phyloP scores from a whole-genome alignment of 202 grass and related monocot species.

The Digitaria exilis region DNA sequence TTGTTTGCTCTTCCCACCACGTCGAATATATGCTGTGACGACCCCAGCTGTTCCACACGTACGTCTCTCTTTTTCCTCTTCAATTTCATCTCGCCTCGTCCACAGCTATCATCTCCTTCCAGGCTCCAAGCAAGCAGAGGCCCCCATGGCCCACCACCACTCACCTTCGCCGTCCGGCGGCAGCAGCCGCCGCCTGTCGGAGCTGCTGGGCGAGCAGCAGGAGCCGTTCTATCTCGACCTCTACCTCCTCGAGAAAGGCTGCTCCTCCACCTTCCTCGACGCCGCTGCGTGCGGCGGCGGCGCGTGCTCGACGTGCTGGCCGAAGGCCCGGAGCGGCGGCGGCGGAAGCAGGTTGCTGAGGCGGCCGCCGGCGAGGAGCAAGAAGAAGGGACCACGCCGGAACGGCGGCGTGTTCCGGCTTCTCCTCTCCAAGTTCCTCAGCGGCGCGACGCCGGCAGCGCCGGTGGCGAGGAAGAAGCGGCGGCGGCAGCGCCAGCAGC shows the following conservation, averaged over 20 bases:
- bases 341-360: background rate
- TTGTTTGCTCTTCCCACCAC: background rate
- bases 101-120: background rate
- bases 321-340: constrained; percentile 5
- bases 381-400: background rate
- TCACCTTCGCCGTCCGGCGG: constrained; percentile 4
- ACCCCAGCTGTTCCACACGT: background rate
- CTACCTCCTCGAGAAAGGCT: constrained; percentile 73
- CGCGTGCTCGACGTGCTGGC: constrained; percentile 59
- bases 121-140: background rate
- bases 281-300: background rate
- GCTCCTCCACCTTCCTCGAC: constrained; percentile 29
- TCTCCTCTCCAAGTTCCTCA: constrained; percentile 50
- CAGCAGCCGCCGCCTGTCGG: constrained; percentile 33
- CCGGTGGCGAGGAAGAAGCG: background rate
- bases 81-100: background rate
- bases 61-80: background rate
- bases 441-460: background rate
- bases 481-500: background rate
- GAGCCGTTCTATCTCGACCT: constrained; percentile 73
- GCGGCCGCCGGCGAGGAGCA: background rate
- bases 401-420: constrained; percentile 17
- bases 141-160: constrained; percentile 18
- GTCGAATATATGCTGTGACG: constrained; percentile 3
- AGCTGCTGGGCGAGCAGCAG: constrained; percentile 66